Base-by-base conservation (phyloP, 2,329 filamentous ascomycete species). In the Fusarium duplospermum region DNA sequence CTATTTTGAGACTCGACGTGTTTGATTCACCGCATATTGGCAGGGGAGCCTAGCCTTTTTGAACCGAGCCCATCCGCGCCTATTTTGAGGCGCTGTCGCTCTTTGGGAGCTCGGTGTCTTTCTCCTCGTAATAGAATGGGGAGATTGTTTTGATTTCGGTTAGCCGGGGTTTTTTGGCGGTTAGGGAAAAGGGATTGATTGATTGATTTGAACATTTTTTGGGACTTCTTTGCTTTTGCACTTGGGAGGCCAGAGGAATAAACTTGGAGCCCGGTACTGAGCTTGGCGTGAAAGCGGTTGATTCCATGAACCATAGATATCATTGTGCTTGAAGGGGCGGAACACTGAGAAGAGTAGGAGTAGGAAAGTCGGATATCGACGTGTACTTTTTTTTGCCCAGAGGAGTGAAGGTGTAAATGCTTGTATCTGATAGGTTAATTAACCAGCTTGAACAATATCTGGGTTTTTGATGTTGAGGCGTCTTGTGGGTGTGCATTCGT, bases 131-230 rank as follows among this genome's bases (percentile, higher is more conserved):
- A 50, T 69, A 42, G 56, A 67, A 70, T 62, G 67, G 62, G 64
- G 66, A 40, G 62, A 59, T 58, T 64, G 64, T 67, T 71, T 67
- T 74, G 65, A 57, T 66, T 76, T 77, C 74, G 67, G 63, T 68
- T 68, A 70, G 75, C 69, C 58, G 58, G 69, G 72, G 76, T 76
- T 75, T 74, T 69, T 72, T 67, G 74, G 64, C 63, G 62, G 59
- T 33, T 59, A 66, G 65, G 67, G 56, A 78, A 78, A 78, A 75
- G 66, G 72, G 65, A 71, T 78, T 78, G 75, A 75, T 77, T 54
- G 47, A 54, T 54, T 78, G 75, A 75, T 77, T 77, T 78, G 68
- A 74, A 69, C 69, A 68, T 54, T 74, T 42, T 42, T 72, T 76
- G 70, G 71, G 66, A 74, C 61, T 74, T 75, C 66, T 72, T 73